phyloP scores from a whole-genome alignment of 495 filamentous ascomycete genomes.

The Penicillium diatomitis region DNA sequence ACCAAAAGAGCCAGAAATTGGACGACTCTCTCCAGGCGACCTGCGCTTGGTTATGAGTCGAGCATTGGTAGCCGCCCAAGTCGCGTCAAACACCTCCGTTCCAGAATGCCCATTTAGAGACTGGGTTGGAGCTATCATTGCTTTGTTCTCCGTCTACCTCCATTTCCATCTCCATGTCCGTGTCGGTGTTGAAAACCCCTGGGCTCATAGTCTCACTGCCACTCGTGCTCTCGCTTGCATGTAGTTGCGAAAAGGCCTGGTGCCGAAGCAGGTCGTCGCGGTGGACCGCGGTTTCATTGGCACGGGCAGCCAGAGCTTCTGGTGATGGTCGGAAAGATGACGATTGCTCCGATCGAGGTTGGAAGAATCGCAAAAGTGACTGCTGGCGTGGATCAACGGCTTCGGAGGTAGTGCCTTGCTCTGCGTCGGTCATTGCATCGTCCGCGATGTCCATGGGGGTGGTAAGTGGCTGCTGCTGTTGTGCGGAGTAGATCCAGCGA shows the following conservation, averaged over 20 bases:
- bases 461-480: slow-evolving; percentile 22
- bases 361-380: slow-evolving; percentile 36
- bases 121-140: slow-evolving; percentile 13
- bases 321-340: slow-evolving; percentile 18
- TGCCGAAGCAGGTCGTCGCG: slow-evolving; percentile 12
- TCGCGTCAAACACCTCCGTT: slow-evolving; percentile 18
- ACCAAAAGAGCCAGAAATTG: slow-evolving; percentile 1
- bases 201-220: slow-evolving; percentile 18
- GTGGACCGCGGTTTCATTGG: slow-evolving; percentile 13
- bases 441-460: slow-evolving; percentile 13
- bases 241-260: slow-evolving; percentile 11
- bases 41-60: slow-evolving; percentile 1
- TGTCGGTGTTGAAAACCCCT: slow-evolving; percentile 10
- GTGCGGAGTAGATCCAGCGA: slow-evolving; percentile 36
- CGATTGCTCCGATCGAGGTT: slow-evolving; percentile 18
- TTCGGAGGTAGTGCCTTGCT: slow-evolving; percentile 14
- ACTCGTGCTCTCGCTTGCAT: slow-evolving; percentile 9
- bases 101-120: slow-evolving; percentile 7
- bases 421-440: slow-evolving; percentile 24
- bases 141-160: slow-evolving; percentile 33
- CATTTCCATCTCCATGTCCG: slow-evolving; percentile 33
- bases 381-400: slow-evolving; percentile 37
- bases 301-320: slow-evolving; percentile 19
- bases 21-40: slow-evolving; percentile 3
- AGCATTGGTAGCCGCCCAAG: neutral